Evolutionary conservation across 495 filamentous ascomycete genomes (phyloP).

Genomic region (Saxophila tyrrhenica): DNA sequence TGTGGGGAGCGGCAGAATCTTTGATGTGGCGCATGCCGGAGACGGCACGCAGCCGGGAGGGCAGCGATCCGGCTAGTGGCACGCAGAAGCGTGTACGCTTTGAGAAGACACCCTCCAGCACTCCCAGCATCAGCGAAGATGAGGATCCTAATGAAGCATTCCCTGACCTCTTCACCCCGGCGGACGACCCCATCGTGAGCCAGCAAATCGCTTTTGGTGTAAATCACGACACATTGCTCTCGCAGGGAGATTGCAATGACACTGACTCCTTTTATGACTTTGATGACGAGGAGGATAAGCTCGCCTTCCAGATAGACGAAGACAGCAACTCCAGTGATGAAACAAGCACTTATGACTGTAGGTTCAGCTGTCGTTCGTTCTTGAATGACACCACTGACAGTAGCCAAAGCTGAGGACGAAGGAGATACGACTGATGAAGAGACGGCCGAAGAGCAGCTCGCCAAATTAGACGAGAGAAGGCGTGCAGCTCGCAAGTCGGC

Average conservation of each 20-base stretch:
- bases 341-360: slow-evolving; percentile 4
- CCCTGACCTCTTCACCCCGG: slow-evolving; percentile 13
- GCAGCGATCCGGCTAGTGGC: not conserved
- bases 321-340: slow-evolving; percentile 12
- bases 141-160: slow-evolving; percentile 11
- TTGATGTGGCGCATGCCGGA: slow-evolving; percentile 2
- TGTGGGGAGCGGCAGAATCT: slow-evolving; percentile 12
- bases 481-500: not conserved
- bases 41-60: not conserved
- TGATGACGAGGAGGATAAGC: slow-evolving; percentile 16
- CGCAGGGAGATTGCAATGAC: slow-evolving; percentile 5
- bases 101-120: slow-evolving; percentile 1
- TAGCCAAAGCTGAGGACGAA: slow-evolving; percentile 11
- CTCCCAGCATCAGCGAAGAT: slow-evolving; percentile 8
- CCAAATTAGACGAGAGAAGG: not conserved
- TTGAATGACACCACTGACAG: slow-evolving; percentile 2
- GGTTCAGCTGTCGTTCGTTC: not conserved
- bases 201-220: slow-evolving; percentile 5
- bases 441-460: slow-evolving; percentile 4
- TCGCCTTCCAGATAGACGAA: slow-evolving; percentile 14
- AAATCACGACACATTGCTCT: not conserved
- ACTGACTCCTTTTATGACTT: slow-evolving; percentile 15
- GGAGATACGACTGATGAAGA: slow-evolving; percentile 21
- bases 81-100: slow-evolving; percentile 18
- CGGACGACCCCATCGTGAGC: slow-evolving; percentile 7